Conservation (phyloP, 441 rosid genomes). For the Populus hybrid region DNA sequence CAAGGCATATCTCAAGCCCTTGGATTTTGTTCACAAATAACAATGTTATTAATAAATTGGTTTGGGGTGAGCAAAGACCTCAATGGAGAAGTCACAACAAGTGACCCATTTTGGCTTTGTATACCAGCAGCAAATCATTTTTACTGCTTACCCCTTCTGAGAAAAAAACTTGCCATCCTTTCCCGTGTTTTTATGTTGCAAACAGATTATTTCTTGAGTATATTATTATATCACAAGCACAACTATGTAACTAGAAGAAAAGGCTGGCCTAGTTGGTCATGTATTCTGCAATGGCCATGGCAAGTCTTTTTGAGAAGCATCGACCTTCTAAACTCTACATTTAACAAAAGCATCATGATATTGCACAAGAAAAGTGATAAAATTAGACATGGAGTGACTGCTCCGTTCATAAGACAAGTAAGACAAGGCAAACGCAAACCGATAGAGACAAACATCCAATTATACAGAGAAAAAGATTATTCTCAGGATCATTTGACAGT, state of each 20-base stretch:
- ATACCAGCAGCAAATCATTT: not conserved
- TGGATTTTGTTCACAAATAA: not conserved
- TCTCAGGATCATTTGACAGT: not conserved
- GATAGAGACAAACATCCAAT: too few relatives aligned
- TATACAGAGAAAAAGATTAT: too few relatives aligned
- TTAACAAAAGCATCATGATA: too few relatives aligned
- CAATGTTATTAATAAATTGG: not conserved
- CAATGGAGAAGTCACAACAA: not conserved
- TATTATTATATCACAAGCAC: not conserved
- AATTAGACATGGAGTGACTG: too few relatives aligned
- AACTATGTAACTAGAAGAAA: not conserved
- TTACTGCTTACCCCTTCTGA: not conserved
- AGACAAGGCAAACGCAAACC: too few relatives aligned
- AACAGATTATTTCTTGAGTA: not conserved
- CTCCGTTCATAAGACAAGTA: too few relatives aligned
- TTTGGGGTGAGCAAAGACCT: not conserved
- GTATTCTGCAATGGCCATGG: not conserved
- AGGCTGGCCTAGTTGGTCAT: not conserved
- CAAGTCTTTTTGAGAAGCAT: too few relatives aligned
- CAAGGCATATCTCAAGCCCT: not conserved
- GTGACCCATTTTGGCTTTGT: not conserved
- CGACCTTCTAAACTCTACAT: not conserved
- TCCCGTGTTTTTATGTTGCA: not conserved
- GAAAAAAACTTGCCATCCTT: not conserved
- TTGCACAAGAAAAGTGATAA: too few relatives aligned